Evolutionary conservation across 768 basidiomycete species (phyloP).

Genomic region (Calocera viscosa): DNA sequence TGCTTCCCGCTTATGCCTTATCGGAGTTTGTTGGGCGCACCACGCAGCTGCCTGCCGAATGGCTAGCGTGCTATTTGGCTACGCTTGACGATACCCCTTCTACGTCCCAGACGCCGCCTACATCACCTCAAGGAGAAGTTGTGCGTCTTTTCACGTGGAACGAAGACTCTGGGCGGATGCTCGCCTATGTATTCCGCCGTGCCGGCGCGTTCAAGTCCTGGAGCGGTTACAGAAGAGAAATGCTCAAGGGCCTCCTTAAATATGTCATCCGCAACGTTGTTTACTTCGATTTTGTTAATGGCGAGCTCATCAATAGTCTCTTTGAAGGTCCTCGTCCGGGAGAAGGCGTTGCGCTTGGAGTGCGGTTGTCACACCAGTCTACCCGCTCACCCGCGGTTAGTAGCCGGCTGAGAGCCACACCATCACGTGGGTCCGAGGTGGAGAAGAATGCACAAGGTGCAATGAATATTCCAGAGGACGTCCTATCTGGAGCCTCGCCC

Average conservation of each 20-base stretch:
- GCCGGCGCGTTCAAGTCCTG: not conserved
- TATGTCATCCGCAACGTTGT: not conserved
- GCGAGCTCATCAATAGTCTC: not conserved
- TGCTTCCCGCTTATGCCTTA: not conserved
- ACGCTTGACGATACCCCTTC: not conserved
- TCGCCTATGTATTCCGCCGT: not conserved
- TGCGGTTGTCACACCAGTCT: too few relatives aligned
- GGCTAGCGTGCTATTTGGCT: not conserved
- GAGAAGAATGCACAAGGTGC: too few relatives aligned
- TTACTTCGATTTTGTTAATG: not conserved
- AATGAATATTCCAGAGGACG: too few relatives aligned
- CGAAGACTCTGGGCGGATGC: not conserved
- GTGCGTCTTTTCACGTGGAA: not conserved
- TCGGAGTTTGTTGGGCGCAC: not conserved
- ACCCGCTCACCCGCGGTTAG: too few relatives aligned
- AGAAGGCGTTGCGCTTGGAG: too few relatives aligned
- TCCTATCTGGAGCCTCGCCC: too few relatives aligned
- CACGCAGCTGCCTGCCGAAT: not conserved
- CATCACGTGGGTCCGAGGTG: too few relatives aligned
- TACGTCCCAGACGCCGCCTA: not conserved
- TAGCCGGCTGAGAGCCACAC: too few relatives aligned
- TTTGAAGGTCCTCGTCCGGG: too few relatives aligned
- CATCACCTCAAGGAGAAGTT: not conserved
- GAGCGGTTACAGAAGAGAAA: not conserved
- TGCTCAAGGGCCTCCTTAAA: not conserved